Percentiles rank a stretch among this genome's conserved stretches.
Evolutionary conservation across 139 green algal genomes (phyloP).

Genomic region (Tetraselmis chui): DNA sequence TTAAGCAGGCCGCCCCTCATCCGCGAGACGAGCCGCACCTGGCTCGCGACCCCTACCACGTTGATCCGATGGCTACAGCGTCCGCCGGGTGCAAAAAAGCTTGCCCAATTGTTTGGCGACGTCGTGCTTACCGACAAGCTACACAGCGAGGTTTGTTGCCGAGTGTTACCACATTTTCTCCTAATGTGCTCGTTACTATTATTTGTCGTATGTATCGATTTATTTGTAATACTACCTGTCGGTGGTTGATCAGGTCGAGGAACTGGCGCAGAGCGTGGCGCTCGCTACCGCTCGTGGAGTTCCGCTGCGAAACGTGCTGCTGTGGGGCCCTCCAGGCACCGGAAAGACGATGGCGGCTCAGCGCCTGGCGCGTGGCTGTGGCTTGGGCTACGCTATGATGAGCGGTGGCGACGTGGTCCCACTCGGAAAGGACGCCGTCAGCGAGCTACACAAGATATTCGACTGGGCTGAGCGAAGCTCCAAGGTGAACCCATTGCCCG

Average conservation of each 20-base stretch:
- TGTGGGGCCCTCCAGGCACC: conserved; percentile 61
- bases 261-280: not conserved
- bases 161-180: too few relatives aligned
- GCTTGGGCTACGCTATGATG: conserved; percentile 98
- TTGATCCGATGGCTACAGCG: not conserved
- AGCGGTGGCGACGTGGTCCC: conserved; percentile 93
- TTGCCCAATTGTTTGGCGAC: not conserved
- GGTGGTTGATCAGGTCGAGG: not conserved
- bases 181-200: too few relatives aligned
- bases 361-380: conserved; percentile 81
- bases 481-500: conserved; percentile 6
- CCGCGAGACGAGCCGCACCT: not conserved
- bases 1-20: not conserved
- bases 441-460: conserved; percentile 93
- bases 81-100: not conserved
- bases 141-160: not conserved
- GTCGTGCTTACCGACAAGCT: conserved; percentile 12
- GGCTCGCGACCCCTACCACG: not conserved
- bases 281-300: conserved; percentile 6
- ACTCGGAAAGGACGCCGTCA: conserved; percentile 76
- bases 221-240: not conserved
- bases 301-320: conserved; percentile 23
- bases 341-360: conserved; percentile 98
- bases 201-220: too few relatives aligned
- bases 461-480: conserved; percentile 87